A percentile compares a stretch with the other conserved stretches of the same genome.
Conservation (phyloP, 768 basidiomycete species). For the Paxillus rubicundulus region DNA sequence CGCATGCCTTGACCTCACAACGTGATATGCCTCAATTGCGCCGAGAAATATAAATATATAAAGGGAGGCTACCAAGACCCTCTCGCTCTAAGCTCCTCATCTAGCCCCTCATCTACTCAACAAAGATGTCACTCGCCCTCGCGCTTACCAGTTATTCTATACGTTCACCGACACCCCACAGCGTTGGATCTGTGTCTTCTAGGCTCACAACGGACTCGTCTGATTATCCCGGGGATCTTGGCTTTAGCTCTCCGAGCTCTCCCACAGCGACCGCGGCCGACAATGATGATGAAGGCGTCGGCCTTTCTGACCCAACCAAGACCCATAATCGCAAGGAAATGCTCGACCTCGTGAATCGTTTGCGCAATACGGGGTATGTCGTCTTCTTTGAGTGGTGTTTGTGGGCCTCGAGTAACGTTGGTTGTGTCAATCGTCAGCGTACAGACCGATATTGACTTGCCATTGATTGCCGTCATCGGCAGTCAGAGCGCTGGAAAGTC, state of each 20-base stretch:
- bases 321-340: constrained; percentile 44
- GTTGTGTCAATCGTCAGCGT: constrained; percentile 39
- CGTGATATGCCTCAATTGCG: constrained; percentile 2
- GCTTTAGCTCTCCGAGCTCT: not conserved
- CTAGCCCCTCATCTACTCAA: no score
- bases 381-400: no score
- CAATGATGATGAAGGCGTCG: constrained; percentile 35
- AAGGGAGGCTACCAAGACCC: constrained; percentile 6
- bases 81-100: no score
- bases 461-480: constrained; percentile 67
- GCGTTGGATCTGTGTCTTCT: not conserved
- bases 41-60: not conserved
- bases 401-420: no score
- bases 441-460: constrained; percentile 65
- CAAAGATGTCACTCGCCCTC: no score
- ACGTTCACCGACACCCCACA: not conserved
- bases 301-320: constrained; percentile 49
- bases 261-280: not conserved
- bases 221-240: not conserved
- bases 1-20: constrained; percentile 3
- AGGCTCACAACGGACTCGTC: not conserved
- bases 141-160: no score
- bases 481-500: constrained; percentile 71
- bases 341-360: constrained; percentile 57
- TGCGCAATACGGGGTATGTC: constrained; percentile 61